A percentile compares a stretch with the other conserved stretches of the same genome.
These are phyloP conservation scores for Sugiyamaella grinbergsii DNA, from an alignment of 1,139 yeast genomes.

Conservation along the genomic window DNA sequence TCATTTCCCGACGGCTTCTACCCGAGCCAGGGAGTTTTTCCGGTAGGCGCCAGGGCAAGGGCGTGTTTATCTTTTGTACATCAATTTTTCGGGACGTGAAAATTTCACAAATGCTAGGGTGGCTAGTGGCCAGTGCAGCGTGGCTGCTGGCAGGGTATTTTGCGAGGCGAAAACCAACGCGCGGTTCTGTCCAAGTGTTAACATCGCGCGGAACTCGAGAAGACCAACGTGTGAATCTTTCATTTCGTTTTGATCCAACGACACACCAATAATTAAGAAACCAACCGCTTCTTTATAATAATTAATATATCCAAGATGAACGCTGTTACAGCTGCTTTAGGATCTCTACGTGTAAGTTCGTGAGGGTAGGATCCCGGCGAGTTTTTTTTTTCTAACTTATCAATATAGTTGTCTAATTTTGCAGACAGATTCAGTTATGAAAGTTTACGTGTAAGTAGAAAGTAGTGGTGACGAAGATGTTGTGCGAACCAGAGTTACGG, in stretches of 20 bases:
- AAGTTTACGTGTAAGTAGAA: constrained; percentile 26
- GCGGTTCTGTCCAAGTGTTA: constrained; percentile 7
- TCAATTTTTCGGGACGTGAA: background rate
- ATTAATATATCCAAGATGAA: constrained; percentile 24
- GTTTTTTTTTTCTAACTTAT: no score
- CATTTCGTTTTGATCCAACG: background rate
- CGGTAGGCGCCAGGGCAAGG: constrained; percentile 5
- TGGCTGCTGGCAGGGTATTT: background rate
- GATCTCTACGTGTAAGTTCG: constrained; percentile 18
- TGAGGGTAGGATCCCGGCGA: background rate
- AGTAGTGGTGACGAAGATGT: no score
- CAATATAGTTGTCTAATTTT: constrained; percentile 19
- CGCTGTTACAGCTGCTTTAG: constrained; percentile 28
- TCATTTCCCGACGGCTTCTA: no score
- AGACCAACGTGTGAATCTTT: background rate
- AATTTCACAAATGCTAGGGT: constrained; percentile 4
- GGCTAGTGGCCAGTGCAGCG: background rate
- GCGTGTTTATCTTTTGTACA: background rate
- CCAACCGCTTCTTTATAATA: background rate
- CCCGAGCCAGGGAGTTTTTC: no score
- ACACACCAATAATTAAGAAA: background rate
- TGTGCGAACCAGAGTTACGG: background rate
- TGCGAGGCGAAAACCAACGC: no score
- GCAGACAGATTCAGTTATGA: constrained; percentile 28
- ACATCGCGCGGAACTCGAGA: constrained; percentile 11